phyloP scores from a whole-genome alignment of 768 basidiomycete genomes.

The Kwoniella bestiolae region DNA sequence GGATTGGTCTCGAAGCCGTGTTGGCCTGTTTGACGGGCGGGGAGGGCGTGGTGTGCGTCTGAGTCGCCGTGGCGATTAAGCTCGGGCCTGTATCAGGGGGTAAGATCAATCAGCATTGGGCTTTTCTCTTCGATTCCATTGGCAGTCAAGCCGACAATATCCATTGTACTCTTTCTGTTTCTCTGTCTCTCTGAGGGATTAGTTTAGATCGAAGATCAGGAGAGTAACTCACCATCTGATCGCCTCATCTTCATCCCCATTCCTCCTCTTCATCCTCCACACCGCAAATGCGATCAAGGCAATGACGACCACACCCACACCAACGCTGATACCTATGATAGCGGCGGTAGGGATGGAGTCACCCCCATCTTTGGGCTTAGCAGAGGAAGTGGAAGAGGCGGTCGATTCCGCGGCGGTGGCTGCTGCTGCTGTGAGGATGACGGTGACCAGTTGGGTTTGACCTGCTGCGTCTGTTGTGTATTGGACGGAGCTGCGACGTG shows the following conservation, averaged over 20 bases:
- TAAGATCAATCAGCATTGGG: slow-evolving; percentile 3
- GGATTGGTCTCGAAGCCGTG: slow-evolving; percentile 56
- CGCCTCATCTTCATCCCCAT: slow-evolving; percentile 52
- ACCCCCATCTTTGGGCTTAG: slow-evolving; percentile 10
- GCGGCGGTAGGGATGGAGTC: slow-evolving; percentile 43
- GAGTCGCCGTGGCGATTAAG: slow-evolving; percentile 56
- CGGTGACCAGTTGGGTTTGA: slow-evolving; percentile 40
- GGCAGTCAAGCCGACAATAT: too few species aligned
- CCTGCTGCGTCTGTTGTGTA: slow-evolving; percentile 42
- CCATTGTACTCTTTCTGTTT: too few species aligned
- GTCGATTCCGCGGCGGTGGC: slow-evolving; percentile 26
- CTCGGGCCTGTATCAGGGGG: slow-evolving; percentile 43
- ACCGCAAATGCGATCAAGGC: slow-evolving; percentile 46
- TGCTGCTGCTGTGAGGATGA: slow-evolving; percentile 41
- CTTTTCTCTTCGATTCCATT: too few species aligned
- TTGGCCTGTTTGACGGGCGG: slow-evolving; percentile 52
- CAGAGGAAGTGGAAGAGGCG: slow-evolving; percentile 25
- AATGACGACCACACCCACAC: slow-evolving; percentile 49
- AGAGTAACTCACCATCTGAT: slow-evolving; percentile 56
- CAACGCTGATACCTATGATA: slow-evolving; percentile 53
- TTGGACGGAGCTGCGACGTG: slow-evolving; percentile 24
- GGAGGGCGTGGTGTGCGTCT: slow-evolving; percentile 50
- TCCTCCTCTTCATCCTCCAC: slow-evolving; percentile 53
- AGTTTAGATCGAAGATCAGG: background rate
- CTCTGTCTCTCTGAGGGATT: too few species aligned